Evolutionary conservation across 306 rosid species (phyloP).

Genomic region (Ceratonia siliqua): DNA sequence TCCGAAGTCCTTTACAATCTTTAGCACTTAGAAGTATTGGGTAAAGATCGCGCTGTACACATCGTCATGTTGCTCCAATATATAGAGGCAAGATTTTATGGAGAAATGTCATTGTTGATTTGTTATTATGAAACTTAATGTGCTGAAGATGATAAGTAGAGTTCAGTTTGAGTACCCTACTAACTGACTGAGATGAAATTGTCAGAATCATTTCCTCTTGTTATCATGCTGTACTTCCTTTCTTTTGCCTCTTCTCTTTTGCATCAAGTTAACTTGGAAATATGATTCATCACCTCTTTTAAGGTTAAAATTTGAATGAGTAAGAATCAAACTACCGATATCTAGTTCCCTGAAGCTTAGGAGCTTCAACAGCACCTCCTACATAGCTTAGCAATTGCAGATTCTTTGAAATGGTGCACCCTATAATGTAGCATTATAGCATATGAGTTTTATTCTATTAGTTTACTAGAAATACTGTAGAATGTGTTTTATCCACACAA

Average conservation of each 20-base stretch:
- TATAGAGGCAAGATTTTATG: too few species aligned
- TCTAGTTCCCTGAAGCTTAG: too few species aligned
- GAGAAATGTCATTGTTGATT: too few species aligned
- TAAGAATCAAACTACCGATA: not conserved
- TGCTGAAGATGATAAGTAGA: too few species aligned
- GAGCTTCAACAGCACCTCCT: too few species aligned
- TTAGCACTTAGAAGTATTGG: too few species aligned
- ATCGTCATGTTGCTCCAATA: too few species aligned
- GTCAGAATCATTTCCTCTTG: slow-evolving; percentile 20
- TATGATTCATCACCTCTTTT: not conserved
- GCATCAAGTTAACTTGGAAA: not conserved
- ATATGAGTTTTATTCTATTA: not conserved
- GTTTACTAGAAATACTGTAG: not conserved
- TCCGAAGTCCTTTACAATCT: too few species aligned
- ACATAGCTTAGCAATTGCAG: not conserved
- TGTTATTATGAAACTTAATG: too few species aligned
- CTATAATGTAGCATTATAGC: not conserved
- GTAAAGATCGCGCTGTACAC: too few species aligned
- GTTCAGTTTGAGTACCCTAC: too few species aligned
- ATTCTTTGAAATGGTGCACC: not conserved
- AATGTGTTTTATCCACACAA: not conserved
- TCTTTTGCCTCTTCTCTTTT: not conserved
- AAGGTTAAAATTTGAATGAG: not conserved
- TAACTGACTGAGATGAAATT: too few species aligned
- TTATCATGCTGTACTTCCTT: not conserved